A percentile compares a stretch with the other conserved stretches of the same genome.
Evolutionary conservation across 495 filamentous ascomycete genomes (phyloP).

Genomic region (Entonaema liquescens): DNA sequence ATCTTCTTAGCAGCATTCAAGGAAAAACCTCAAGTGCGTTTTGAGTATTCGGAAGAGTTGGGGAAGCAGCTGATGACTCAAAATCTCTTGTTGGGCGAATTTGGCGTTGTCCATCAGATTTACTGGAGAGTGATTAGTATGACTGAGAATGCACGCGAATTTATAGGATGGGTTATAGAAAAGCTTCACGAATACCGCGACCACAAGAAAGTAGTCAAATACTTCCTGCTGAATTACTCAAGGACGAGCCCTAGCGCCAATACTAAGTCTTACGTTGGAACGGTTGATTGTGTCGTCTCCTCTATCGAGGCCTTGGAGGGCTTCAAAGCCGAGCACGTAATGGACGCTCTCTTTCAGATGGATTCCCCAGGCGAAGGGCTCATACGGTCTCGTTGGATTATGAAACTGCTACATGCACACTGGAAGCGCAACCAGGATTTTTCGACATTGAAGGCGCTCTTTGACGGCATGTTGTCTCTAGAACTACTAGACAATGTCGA

Average conservation of each 20-base stretch:
- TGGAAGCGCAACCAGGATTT: slow-evolving; percentile 45
- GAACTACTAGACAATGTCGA: slow-evolving; percentile 32
- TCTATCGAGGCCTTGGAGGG: slow-evolving; percentile 44
- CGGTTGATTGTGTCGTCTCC: slow-evolving; percentile 41
- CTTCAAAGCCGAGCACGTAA: slow-evolving; percentile 34
- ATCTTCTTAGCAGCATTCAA: slow-evolving; percentile 51
- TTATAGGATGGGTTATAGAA: slow-evolving; percentile 43
- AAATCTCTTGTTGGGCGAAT: slow-evolving; percentile 32
- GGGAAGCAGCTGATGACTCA: slow-evolving; percentile 46
- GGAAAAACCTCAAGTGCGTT: slow-evolving; percentile 24
- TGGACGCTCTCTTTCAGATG: slow-evolving; percentile 39
- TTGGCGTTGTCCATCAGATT: slow-evolving; percentile 35
- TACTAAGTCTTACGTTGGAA: slow-evolving; percentile 31
- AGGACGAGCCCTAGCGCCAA: slow-evolving; percentile 35
- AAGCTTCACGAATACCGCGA: slow-evolving; percentile 39
- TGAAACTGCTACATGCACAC: slow-evolving; percentile 43
- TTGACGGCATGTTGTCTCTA: slow-evolving; percentile 34
- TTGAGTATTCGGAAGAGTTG: slow-evolving; percentile 32
- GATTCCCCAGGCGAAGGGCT: slow-evolving; percentile 14
- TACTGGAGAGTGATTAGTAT: slow-evolving; percentile 44
- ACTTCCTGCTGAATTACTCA: slow-evolving; percentile 46
- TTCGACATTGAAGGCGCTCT: slow-evolving; percentile 37
- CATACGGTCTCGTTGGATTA: slow-evolving; percentile 47
- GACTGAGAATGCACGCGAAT: slow-evolving; percentile 17
- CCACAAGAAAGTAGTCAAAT: slow-evolving; percentile 46